These are phyloP conservation scores for Ceratocystis alfenasii DNA, from an alignment of 2,329 filamentous ascomycete genomes.

Conservation along the genomic window DNA sequence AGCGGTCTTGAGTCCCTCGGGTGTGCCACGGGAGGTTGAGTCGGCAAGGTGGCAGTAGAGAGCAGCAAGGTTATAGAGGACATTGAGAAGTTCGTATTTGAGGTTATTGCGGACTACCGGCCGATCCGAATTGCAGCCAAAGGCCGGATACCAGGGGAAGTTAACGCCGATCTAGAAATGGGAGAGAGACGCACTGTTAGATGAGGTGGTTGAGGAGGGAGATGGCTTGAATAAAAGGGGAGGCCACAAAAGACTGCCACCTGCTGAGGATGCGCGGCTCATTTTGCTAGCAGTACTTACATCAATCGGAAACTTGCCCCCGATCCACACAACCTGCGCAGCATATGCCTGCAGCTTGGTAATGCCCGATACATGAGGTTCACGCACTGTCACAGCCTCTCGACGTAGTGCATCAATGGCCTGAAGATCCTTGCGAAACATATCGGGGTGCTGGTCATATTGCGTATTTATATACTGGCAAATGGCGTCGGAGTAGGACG, in stretches of 20 bases:
- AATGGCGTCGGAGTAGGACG: conserved; percentile 71
- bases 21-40: conserved; percentile 61
- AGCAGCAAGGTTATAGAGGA: conserved; percentile 85
- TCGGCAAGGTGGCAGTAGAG: conserved; percentile 88
- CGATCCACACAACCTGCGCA: conserved; percentile 83
- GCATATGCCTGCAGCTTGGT: conserved; percentile 84
- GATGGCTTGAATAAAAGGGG: not conserved
- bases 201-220: not conserved
- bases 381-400: conserved; percentile 78
- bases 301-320: conserved; percentile 92
- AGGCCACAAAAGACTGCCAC: not conserved
- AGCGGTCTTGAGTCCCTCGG: conserved; percentile 75
- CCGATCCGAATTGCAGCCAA: conserved; percentile 76
- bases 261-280: not conserved
- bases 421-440: conserved; percentile 79
- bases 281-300: conserved; percentile 36
- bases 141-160: conserved; percentile 88
- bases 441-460: conserved; percentile 97
- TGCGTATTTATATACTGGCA: conserved; percentile 93
- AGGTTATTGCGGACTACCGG: conserved; percentile 56
- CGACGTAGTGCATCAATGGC: conserved; percentile 71
- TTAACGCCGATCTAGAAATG: conserved; percentile 69
- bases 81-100: conserved; percentile 77
- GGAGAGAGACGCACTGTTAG: not conserved
- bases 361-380: conserved; percentile 77